A percentile compares a stretch with the other conserved stretches of the same genome.
These are phyloP conservation scores for Leishmania gerbilli DNA, from an alignment of 208 protist species.

Conservation along the genomic window DNA sequence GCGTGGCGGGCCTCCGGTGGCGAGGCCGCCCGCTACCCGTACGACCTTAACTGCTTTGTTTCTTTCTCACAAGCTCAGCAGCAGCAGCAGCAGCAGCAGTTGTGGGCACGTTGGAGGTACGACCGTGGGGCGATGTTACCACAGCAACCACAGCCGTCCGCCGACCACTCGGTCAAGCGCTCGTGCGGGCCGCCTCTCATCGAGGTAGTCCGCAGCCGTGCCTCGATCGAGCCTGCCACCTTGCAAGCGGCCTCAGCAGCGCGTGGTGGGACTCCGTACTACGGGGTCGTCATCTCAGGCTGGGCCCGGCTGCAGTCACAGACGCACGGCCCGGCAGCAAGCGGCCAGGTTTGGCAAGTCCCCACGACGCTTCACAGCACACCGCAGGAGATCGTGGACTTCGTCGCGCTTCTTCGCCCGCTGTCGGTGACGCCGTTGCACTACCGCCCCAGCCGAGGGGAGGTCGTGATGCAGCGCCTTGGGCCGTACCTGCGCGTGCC, in stretches of 20 bases:
- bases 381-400: constrained; percentile 68
- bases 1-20: constrained; percentile 30
- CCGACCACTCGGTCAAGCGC: not conserved
- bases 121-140: not conserved
- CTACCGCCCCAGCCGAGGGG: constrained; percentile 48
- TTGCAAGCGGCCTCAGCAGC: constrained; percentile 34
- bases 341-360: constrained; percentile 59
- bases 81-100: not conserved
- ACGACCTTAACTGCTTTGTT: constrained; percentile 41
- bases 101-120: not conserved
- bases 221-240: constrained; percentile 31
- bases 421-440: constrained; percentile 70
- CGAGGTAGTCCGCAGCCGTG: constrained; percentile 57
- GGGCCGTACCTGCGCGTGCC: constrained; percentile 49
- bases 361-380: constrained; percentile 72
- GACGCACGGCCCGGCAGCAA: not conserved
- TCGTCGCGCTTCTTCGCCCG: constrained; percentile 64
- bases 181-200: constrained; percentile 37
- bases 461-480: constrained; percentile 56
- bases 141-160: not conserved
- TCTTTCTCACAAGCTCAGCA: constrained; percentile 26
- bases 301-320: constrained; percentile 58
- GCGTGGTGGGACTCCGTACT: constrained; percentile 47
- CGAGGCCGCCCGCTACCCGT: constrained; percentile 36
- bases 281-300: constrained; percentile 72